Evolutionary conservation across 73 alveolate species (phyloP), one percentile per base, ranked within the genome.

Genomic region (Paramecium biaurelia): DNA sequence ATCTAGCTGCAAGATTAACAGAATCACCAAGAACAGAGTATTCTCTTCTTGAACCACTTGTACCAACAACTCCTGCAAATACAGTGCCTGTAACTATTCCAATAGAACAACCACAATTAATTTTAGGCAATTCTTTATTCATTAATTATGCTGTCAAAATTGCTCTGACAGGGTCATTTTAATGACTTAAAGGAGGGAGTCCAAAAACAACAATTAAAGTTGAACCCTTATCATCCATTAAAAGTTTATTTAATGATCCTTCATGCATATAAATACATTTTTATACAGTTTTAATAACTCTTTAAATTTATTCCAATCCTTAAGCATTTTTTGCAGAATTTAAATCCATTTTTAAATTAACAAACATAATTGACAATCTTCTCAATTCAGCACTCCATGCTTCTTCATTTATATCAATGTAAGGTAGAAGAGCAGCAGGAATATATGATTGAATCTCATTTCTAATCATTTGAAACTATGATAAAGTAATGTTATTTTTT

Each of bases 1-100:
- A 94, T 94, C 99, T 97, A 38, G 99, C 98, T 7, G 99, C 95
- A 53, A 98, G 92, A 95, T 98, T 98, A 7, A 97, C 99, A 23
- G 95, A 95, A 94, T 97, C 99, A 1, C 99, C 99, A 35, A 98
- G 59, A 84, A 97, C 98, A 32, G 99, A 93, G 92, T 95, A 98
- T 85, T 98, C 99, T 93, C 97, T 97, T 87, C 99, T 95, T 26
- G 96, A 93, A 3, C 99, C 99, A 68, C 97, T 93, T 11, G 99
- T 95, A 42, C 99, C 99, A 23, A 98, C 98, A 6, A 97, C 98
- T 28, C 99, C 99, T 24, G 98, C 93, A 70, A 95, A 97, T 41
- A 96, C 97, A 32, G 96, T 94, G 10, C 99, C 99, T n/a, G 99
- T 97, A 21, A 98, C 94, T 11, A 97, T 90, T 20, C 99, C 99